These are phyloP conservation scores for Capsella rubella DNA, from an alignment of 441 rosid genomes.

Conservation along the genomic window DNA sequence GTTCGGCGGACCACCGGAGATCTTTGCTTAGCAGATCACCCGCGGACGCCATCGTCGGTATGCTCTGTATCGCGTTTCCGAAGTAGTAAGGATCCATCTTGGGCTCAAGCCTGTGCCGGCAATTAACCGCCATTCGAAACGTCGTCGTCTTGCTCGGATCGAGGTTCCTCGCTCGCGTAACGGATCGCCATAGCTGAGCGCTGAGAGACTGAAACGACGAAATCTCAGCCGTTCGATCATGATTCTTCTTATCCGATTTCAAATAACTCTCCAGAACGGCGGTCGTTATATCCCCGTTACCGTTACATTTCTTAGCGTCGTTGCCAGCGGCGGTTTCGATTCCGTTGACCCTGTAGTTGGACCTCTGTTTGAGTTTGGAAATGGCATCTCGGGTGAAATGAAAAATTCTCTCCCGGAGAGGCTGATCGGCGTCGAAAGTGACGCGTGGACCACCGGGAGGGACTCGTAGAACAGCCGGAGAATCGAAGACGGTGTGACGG, in stretches of 20 bases:
- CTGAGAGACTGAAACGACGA: slow-evolving; percentile 91
- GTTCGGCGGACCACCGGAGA: slow-evolving; percentile 65
- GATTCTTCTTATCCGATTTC: slow-evolving; percentile 34
- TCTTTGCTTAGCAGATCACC: slow-evolving; percentile 66
- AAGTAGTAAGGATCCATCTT: slow-evolving; percentile 70
- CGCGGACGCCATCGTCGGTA: slow-evolving; percentile 61
- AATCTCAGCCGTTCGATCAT: slow-evolving; percentile 57
- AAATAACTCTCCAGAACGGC: slow-evolving; percentile 12
- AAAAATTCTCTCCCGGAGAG: slow-evolving; percentile 80
- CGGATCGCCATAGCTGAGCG: slow-evolving; percentile 88
- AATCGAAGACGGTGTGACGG: slow-evolving; percentile 67
- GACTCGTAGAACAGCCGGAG: slow-evolving; percentile 65
- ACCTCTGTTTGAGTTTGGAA: slow-evolving; percentile 62
- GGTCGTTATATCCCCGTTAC: slow-evolving; percentile 44
- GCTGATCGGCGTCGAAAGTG: slow-evolving; percentile 74
- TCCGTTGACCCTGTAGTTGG: slow-evolving; percentile 47
- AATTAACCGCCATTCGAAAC: slow-evolving; percentile 93
- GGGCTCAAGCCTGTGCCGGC: slow-evolving; percentile 88
- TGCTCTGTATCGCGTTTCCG: slow-evolving; percentile 96
- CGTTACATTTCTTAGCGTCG: slow-evolving; percentile 50
- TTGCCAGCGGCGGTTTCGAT: slow-evolving; percentile 40
- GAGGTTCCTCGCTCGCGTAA: slow-evolving; percentile 82
- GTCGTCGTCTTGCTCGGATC: slow-evolving; percentile 65
- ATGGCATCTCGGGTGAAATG: slow-evolving; percentile 84
- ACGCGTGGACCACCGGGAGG: slow-evolving; percentile 79